Evolutionary conservation across 352 stramenopile species (phyloP).

Genomic region (Phytophthora nicotianae): DNA sequence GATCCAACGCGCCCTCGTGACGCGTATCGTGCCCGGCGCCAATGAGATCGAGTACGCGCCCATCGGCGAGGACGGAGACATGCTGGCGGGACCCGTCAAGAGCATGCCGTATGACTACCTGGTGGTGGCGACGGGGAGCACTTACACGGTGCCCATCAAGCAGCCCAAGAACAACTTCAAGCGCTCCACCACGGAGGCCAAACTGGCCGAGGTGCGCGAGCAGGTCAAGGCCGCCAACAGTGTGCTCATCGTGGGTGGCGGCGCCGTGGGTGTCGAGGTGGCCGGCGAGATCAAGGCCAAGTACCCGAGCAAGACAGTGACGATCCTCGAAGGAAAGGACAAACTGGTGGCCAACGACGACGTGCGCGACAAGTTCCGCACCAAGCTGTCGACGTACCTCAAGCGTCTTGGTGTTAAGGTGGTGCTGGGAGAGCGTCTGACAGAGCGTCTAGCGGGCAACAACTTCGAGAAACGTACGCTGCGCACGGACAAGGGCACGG

Average conservation of each 20-base stretch:
- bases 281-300: conserved; percentile 61
- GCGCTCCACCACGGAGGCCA: conserved; percentile 1
- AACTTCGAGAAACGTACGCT: conserved; percentile 48
- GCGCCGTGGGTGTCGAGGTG: conserved; percentile 62
- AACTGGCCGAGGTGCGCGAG: conserved; percentile 41
- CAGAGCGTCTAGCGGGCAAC: conserved; percentile 45
- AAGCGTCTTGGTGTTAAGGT: conserved; percentile 52
- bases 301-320: conserved; percentile 64
- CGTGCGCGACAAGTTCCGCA: conserved; percentile 57
- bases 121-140: conserved; percentile 62
- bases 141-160: conserved; percentile 42
- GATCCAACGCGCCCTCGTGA: conserved; percentile 47
- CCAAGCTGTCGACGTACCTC: conserved; percentile 19
- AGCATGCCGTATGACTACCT: conserved; percentile 64
- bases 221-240: conserved; percentile 49
- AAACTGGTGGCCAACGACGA: conserved; percentile 45
- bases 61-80: conserved; percentile 39
- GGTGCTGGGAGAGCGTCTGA: conserved; percentile 57
- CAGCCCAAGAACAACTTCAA: conserved; percentile 7
- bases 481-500: conserved; percentile 54
- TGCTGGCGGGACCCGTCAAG: conserved; percentile 32
- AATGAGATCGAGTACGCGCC: conserved; percentile 47
- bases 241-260: conserved; percentile 65
- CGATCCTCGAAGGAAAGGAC: conserved; percentile 46
- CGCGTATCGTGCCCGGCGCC: conserved; percentile 32